Evolutionary conservation across 331 rosid genomes (phyloP), one percentile per base, ranked within the genome.

Genomic region (Erythrophleum ivorense): DNA sequence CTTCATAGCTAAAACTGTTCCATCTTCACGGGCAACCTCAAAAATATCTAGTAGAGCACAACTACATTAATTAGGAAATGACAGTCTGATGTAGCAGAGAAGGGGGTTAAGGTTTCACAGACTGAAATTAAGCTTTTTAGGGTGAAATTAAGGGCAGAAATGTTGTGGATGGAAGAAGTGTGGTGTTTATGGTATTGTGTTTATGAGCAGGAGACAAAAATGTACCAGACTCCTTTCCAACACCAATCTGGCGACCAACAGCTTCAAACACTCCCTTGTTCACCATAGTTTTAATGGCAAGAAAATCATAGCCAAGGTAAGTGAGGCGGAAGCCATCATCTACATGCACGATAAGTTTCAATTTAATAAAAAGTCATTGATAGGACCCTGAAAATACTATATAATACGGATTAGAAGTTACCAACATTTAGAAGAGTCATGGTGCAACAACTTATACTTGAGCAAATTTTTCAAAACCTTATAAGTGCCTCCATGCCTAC

Each of bases 241-340:
- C 97, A 1, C 97, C 97, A 65, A 93, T 91, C 75, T 93, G 97
- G 53, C 97, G 92, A 38, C 97, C 97, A 86, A 93, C 94, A 7
- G 89, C 76, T 24, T 78, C 82, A 83, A 93, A 88, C 19, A 91
- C 97, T 71, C 97, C 94, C 50, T 89, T 92, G 78, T 91, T 91
- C 57, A 93, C 94, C 94, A 93, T 45, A 1, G 97, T 85, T 84
- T 90, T 93, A 71, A 93, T 93, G 71, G 97, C 94, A 54, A 93
- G 97, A 88, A 90, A 93, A 88, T 93, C 97, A 59, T 93, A 93
- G 21, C 97, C 97, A 63, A 91, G 97, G 76, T 91, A 93, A 34
- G 94, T 91, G 36, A 91, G 93, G 45, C 94, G 97, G 65, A 90
- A 93, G 9, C 97, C 97, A 6, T 93, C 97, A 85, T 93, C 97